Conservation (phyloP, 2,329 filamentous ascomycete genomes). For the Arachnopeziza araneosa region DNA sequence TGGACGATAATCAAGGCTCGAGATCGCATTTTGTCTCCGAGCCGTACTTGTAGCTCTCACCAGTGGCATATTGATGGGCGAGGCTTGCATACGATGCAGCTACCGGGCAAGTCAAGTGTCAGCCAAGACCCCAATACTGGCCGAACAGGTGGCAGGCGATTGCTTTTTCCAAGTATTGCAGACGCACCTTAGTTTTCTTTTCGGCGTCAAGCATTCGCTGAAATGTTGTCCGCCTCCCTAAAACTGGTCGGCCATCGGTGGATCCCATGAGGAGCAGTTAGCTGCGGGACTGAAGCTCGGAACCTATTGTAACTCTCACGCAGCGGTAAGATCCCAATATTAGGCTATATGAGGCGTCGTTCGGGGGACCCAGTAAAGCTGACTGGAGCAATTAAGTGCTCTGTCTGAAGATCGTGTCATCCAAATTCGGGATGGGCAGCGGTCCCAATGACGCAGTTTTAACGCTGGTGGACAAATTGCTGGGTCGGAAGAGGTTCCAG, state of each 20-base stretch:
- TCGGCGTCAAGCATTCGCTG: constrained; percentile 56
- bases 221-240: constrained; percentile 31
- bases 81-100: constrained; percentile 29
- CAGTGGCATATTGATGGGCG: neutral
- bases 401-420: constrained; percentile 1
- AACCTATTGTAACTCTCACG: neutral
- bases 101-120: constrained; percentile 27
- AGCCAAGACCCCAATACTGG: constrained; percentile 23
- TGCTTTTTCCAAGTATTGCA: neutral
- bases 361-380: neutral
- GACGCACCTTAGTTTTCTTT: constrained; percentile 50
- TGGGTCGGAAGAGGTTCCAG: neutral
- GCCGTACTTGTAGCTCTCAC: constrained; percentile 9
- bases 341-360: neutral
- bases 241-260: constrained; percentile 9
- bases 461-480: neutral
- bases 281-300: neutral
- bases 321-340: neutral
- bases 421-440: neutral
- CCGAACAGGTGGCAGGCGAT: constrained; percentile 12
- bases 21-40: constrained; percentile 5
- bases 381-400: neutral
- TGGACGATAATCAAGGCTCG: constrained; percentile 11
- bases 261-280: constrained; percentile 8
- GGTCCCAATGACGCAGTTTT: neutral